Evolutionary conservation across 805 yeast species (phyloP), one percentile per base, ranked within the genome.

Genomic region (Dipodascopsis uninucleata): DNA sequence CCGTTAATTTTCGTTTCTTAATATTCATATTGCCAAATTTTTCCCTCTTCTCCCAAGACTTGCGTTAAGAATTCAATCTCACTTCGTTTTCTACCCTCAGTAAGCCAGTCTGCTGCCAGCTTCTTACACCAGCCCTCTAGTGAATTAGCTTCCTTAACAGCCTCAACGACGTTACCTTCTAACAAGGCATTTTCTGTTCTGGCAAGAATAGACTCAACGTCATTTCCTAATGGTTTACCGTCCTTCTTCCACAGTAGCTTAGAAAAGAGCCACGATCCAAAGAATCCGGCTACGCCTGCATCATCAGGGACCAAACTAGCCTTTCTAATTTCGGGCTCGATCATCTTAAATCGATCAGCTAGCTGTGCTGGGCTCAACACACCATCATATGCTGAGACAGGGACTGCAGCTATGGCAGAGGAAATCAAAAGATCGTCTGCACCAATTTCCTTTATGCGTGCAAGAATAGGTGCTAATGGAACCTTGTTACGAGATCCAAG

Each of bases 221-320:
- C 97, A 56, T 77, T 79, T 34, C 95, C 95, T 34, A 70, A 67
- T 12, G 94, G 88, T 46, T 78, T 68, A 35, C 97, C 97, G 49
- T 76, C 71, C 63, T 88, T 93, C 23, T 83, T 73, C 58, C 86
- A 74, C 59, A 90, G 74, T 49, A 89, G 73, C 57, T 76, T 77
- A 28, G 95, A 82, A 62, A 89, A 84, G 6, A 87, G 44, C 55
- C 75, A 72, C 14, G 97, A 89, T 5, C 94, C 76, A 33, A 88
- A 64, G 66, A 93, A 96, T 24, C 96, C 97, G 58, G 90, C 76
- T 43, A 93, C 76, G 61, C 98, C 98, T 21, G 98, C 95, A 61
- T 90, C 85, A 57, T 94, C 95, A 43, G 97, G 97, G 51, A 89
- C 76, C 57, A 93, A 70, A 3, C 96, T 80, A 5, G 94, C 89